Conservation (phyloP, 2,329 filamentous ascomycete genomes). For the Nemania bipapillata region DNA sequence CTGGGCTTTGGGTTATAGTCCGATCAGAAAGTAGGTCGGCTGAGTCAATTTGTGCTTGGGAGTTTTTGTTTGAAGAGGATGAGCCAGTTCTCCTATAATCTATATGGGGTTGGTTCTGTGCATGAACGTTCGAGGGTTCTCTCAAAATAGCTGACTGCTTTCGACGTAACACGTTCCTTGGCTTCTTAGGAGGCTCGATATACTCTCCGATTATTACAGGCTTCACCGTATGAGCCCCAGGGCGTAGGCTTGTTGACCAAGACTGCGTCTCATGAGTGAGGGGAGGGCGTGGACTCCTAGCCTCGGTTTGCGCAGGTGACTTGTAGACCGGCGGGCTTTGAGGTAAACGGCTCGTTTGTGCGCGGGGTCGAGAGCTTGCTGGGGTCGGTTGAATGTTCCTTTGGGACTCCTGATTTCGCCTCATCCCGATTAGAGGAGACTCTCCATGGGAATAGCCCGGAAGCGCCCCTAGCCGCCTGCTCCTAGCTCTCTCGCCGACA, state of each 20-base stretch:
- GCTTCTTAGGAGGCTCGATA: constrained; percentile 50
- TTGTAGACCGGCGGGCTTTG: constrained; percentile 51
- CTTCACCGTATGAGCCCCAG: constrained; percentile 49
- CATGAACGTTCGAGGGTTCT: constrained; percentile 47
- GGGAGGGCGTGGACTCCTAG: constrained; percentile 49
- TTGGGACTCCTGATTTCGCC: constrained; percentile 44
- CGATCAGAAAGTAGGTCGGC: constrained; percentile 56
- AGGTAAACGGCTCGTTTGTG: constrained; percentile 53
- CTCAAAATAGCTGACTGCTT: constrained; percentile 62
- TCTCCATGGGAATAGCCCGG: constrained; percentile 48
- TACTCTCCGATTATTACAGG: constrained; percentile 53
- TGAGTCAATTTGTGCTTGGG: constrained; percentile 53
- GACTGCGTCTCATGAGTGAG: constrained; percentile 58
- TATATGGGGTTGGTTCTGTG: constrained; percentile 52
- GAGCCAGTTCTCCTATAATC: constrained; percentile 56
- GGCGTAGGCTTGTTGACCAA: constrained; percentile 54
- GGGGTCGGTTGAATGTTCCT: constrained; percentile 34
- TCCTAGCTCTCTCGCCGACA: constrained; percentile 43
- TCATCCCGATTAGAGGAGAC: constrained; percentile 40
- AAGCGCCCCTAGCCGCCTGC: constrained; percentile 46
- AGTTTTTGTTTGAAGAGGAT: constrained; percentile 57
- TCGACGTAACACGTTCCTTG: constrained; percentile 60
- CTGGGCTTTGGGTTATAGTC: constrained; percentile 57
- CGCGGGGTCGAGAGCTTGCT: constrained; percentile 44
- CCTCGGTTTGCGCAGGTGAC: constrained; percentile 28